Conservation (phyloP, 176 grass and related monocot species). For the Oryza brachyantha region DNA sequence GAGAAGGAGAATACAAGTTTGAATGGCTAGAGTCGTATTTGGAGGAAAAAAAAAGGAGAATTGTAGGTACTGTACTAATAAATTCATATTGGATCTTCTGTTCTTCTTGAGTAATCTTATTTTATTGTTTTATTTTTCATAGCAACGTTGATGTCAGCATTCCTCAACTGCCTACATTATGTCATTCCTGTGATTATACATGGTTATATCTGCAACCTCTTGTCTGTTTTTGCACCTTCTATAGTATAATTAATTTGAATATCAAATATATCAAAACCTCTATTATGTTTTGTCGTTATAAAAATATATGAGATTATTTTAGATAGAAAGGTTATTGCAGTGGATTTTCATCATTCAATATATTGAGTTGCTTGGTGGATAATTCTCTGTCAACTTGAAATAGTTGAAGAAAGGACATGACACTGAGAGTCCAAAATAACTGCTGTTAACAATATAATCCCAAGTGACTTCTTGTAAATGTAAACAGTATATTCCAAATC, state of each 20-base stretch:
- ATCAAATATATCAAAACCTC: neutral
- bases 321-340: neutral
- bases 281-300: neutral
- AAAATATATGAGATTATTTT: neutral
- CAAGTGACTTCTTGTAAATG: neutral
- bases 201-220: neutral
- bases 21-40: constrained; percentile 31
- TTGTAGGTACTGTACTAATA: constrained; percentile 17
- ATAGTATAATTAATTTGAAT: neutral
- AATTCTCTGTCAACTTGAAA: neutral
- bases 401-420: neutral
- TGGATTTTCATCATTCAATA: neutral
- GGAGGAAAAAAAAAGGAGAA: neutral
- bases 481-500: neutral
- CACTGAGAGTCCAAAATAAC: neutral
- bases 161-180: neutral
- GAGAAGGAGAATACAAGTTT: constrained; percentile 68
- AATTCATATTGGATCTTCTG: neutral
- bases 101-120: too few relatives aligned
- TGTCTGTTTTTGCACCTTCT: neutral
- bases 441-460: too few relatives aligned
- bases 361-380: neutral
- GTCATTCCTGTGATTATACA: neutral
- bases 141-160: neutral
- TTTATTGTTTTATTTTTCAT: neutral